Evolutionary conservation across 768 basidiomycete genomes (phyloP), one percentile per base, ranked within the genome.

Genomic region (Daedaleopsis sinensis): DNA sequence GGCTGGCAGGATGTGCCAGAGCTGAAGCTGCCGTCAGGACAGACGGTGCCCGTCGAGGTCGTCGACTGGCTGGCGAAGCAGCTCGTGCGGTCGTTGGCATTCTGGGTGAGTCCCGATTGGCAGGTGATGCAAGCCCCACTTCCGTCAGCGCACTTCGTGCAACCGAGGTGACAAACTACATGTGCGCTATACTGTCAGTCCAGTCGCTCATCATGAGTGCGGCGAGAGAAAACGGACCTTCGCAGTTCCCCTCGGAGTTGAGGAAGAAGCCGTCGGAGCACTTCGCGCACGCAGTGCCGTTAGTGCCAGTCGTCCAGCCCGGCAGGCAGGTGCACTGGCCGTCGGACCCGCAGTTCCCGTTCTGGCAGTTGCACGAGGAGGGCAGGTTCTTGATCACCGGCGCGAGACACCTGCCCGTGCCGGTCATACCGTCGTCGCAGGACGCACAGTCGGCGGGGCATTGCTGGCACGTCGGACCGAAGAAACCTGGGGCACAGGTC

Each of bases 381-480:
- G 89, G 84, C 2, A 80, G 76, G 65, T 87, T 84, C 38, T 74
- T 70, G 32, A 84, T 76, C 0, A 74, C 68, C 4, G 83, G 72
- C 11, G 75, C 72, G 58, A 91, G 79, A 71, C 94, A 96, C 46
- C 79, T 78, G 0, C 94, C 94, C 0, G 85, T 81, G 0, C 94
- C 94, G 0, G 86, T 81, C 44, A 91, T 86, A 6, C 94, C 93
- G 18, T 91, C 86, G 64, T 93, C 89, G 70, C 94, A 96, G 3
- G 80, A 73, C 0, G 77, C 68, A 72, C 94, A 95, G 5, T 83
- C 85, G 0, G 78, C 72, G 1, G 91, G 88, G 66, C 93, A 94
- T 5, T 86, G 71, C 56, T 84, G 76, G 70, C 94, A 96, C 0
- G 73, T 78, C 0, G 87, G 79, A 0, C 94, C 94, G 67, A 90